Conservation (phyloP, 805 yeast genomes). For the Saccharomycopsis sp. region DNA sequence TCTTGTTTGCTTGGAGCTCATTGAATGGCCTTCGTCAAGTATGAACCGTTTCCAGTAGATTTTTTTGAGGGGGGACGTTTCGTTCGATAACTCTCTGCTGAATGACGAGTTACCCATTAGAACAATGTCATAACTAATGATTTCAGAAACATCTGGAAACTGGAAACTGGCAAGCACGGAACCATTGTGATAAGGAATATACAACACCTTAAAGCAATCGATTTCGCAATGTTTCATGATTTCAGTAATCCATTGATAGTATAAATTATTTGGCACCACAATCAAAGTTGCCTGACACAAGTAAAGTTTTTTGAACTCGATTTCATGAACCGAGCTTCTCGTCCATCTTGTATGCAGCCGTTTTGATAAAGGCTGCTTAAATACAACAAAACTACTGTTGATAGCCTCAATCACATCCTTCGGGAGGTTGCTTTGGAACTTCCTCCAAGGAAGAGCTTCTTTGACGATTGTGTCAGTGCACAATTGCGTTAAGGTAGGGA, state of each 20-base stretch:
- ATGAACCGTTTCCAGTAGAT: constrained; percentile 64
- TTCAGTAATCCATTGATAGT: constrained; percentile 60
- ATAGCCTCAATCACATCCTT: constrained; percentile 11
- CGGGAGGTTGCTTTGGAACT: constrained; percentile 40
- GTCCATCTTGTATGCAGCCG: too few species aligned
- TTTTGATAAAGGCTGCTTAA: background rate
- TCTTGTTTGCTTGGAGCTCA: constrained; percentile 46
- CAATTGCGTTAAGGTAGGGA: constrained; percentile 29
- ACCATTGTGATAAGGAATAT: constrained; percentile 22
- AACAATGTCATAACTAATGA: constrained; percentile 44
- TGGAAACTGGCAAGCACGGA: constrained; percentile 6
- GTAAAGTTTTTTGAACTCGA: constrained; percentile 26
- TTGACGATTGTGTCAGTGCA: constrained; percentile 39
- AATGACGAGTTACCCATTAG: constrained; percentile 43
- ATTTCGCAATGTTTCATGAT: constrained; percentile 45
- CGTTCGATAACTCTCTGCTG: constrained; percentile 33
- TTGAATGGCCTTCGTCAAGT: constrained; percentile 71
- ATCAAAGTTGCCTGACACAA: constrained; percentile 50
- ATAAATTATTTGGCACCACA: constrained; percentile 59
- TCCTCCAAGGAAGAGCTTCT: constrained; percentile 54
- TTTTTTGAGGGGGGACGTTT: constrained; percentile 33
- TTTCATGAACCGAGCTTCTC: too few species aligned
- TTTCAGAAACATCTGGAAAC: constrained; percentile 29
- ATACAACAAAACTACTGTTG: background rate
- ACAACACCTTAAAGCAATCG: constrained; percentile 33